Conservation (phyloP, 441 rosid genomes). For the Breynia disticha region DNA sequence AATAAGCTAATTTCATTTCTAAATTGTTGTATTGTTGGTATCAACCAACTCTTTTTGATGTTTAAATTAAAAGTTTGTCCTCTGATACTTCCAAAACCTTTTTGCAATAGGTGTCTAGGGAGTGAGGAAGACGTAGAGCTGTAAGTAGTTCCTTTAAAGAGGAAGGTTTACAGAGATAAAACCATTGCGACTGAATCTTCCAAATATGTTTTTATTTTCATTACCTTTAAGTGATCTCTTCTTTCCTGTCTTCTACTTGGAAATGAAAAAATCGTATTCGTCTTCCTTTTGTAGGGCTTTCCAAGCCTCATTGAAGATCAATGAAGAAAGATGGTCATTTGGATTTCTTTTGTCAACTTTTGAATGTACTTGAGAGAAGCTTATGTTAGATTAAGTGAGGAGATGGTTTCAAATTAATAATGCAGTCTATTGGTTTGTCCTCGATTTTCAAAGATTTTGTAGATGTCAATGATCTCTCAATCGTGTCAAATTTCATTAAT, state of each 20-base stretch:
- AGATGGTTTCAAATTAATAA: neutral
- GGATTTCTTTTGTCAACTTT: slow-evolving; percentile 23
- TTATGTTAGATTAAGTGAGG: neutral
- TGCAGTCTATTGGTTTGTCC: neutral
- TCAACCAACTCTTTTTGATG: neutral
- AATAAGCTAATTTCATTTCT: neutral
- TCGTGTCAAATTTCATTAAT: too few species aligned
- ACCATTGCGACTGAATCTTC: slow-evolving; percentile 5
- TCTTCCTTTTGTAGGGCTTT: slow-evolving; percentile 73
- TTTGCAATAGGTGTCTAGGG: slow-evolving; percentile 17
- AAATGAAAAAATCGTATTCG: slow-evolving; percentile 25
- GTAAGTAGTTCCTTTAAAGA: slow-evolving; percentile 4
- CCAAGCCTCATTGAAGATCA: slow-evolving; percentile 82
- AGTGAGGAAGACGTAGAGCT: slow-evolving; percentile 12
- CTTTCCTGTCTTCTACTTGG: slow-evolving; percentile 18
- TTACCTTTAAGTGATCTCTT: slow-evolving; percentile 7
- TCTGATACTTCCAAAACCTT: slow-evolving; percentile 9
- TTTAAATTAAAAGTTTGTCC: slow-evolving; percentile 3
- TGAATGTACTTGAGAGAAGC: neutral
- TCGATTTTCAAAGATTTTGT: too few species aligned
- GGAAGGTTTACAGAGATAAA: slow-evolving; percentile 4
- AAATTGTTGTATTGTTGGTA: neutral
- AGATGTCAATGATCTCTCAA: too few species aligned
- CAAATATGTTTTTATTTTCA: slow-evolving; percentile 6
- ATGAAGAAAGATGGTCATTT: slow-evolving; percentile 35